A percentile compares a stretch with the other conserved stretches of the same genome.
phyloP scores from a whole-genome alignment of 345 rosid species.

The Gossypium turneri region DNA sequence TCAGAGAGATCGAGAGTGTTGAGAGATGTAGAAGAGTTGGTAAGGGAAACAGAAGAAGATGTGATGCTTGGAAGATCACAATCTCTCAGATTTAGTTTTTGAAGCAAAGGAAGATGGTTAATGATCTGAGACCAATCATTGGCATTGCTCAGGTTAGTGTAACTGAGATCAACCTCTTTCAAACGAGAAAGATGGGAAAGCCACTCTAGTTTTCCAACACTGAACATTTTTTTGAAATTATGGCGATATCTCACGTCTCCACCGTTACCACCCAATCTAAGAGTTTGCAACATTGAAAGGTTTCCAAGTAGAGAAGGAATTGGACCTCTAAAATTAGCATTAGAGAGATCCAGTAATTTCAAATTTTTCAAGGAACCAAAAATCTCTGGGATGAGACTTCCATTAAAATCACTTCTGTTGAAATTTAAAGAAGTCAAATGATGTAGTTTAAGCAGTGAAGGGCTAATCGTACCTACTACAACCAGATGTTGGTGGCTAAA shows the following conservation, averaged over 20 bases:
- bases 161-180: neutral
- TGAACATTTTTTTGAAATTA: too few relatives aligned
- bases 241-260: too few relatives aligned
- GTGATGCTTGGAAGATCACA: neutral
- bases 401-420: slow-evolving; percentile 23
- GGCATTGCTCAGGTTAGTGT: neutral
- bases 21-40: neutral
- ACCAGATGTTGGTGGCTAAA: neutral
- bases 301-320: slow-evolving; percentile 34
- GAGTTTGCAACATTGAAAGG: slow-evolving; percentile 36
- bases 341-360: slow-evolving; percentile 40
- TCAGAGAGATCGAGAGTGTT: neutral
- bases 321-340: slow-evolving; percentile 29
- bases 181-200: neutral
- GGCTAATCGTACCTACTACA: slow-evolving; percentile 36
- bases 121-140: neutral
- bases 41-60: neutral
- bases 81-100: neutral
- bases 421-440: slow-evolving; percentile 38
- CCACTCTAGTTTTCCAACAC: neutral
- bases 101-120: neutral
- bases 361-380: slow-evolving; percentile 25
- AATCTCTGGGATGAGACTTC: slow-evolving; percentile 26
- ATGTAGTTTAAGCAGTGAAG: slow-evolving; percentile 34
- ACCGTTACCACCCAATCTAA: slow-evolving; percentile 28